These are phyloP conservation scores for Solidago caesia DNA, from an alignment of 129 eudicot species.

Conservation along the genomic window DNA sequence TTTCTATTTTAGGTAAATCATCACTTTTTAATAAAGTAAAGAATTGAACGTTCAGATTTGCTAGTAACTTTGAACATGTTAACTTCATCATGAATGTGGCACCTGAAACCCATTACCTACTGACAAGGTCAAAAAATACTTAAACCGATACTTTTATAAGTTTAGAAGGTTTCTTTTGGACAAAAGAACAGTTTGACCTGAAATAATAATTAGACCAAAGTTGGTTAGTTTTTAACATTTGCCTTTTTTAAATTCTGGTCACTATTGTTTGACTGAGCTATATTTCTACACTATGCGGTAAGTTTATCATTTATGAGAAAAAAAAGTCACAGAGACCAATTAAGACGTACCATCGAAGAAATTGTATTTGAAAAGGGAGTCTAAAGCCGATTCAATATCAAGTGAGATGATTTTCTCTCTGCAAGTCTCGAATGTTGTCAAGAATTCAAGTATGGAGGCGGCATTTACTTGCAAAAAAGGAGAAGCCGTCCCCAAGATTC, in stretches of 20 bases:
- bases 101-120: no score
- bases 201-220: not conserved
- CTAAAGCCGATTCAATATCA: constrained; percentile 59
- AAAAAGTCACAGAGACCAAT: not conserved
- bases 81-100: no score
- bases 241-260: not conserved
- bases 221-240: not conserved
- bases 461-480: constrained; percentile 63
- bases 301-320: not conserved
- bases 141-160: no score
- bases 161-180: no score
- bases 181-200: not conserved
- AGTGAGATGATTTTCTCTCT: constrained; percentile 44
- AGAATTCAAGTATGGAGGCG: constrained; percentile 75
- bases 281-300: not conserved
- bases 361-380: constrained; percentile 51
- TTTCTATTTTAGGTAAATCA: no score
- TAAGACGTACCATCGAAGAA: constrained; percentile 44
- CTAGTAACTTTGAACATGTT: no score
- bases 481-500: constrained; percentile 47
- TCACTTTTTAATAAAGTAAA: no score
- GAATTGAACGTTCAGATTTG: no score
- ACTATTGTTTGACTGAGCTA: not conserved
- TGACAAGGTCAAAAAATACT: no score
- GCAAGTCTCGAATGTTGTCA: constrained; percentile 41